Conservation (phyloP, 2,329 filamentous ascomycete species). For the Colletotrichum sp. region DNA sequence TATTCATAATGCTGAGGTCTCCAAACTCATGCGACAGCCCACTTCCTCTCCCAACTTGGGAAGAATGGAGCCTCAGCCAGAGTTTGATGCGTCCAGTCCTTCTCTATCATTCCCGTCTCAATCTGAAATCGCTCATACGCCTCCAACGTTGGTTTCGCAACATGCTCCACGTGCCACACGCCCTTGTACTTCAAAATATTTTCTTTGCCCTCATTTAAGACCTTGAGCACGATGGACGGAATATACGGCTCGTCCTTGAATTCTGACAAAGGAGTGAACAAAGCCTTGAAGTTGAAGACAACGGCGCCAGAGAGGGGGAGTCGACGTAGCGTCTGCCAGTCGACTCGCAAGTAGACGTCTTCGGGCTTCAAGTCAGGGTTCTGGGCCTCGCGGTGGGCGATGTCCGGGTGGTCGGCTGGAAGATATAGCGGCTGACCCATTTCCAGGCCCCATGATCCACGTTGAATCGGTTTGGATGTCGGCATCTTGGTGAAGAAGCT, state of each 20-base stretch:
- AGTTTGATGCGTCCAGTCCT: conserved; percentile 71
- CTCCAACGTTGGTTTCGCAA: conserved; percentile 69
- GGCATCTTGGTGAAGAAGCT: conserved; percentile 85
- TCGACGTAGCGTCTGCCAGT: conserved; percentile 87
- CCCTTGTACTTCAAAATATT: conserved; percentile 80
- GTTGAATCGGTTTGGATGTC: conserved; percentile 76
- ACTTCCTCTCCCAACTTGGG: conserved; percentile 77
- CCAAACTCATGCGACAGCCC: conserved; percentile 40
- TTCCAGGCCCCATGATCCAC: conserved; percentile 85
- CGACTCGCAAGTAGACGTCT: conserved; percentile 74
- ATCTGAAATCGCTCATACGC: conserved; percentile 71
- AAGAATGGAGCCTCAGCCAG: conserved; percentile 80
- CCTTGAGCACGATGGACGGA: conserved; percentile 70
- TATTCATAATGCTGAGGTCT: neutral
- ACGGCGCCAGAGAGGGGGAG: conserved; percentile 77
- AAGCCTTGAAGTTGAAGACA: conserved; percentile 87
- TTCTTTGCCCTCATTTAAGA: conserved; percentile 73
- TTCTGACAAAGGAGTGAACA: conserved; percentile 77
- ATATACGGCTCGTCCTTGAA: conserved; percentile 76
- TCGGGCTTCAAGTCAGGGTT: conserved; percentile 58
- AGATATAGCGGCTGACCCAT: conserved; percentile 77
- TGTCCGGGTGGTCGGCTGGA: conserved; percentile 71
- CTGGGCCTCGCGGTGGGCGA: conserved; percentile 63
- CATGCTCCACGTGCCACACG: conserved; percentile 80
- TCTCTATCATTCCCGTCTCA: conserved; percentile 61